Percentiles rank a stretch among this genome's conserved stretches.
Conservation (phyloP, 78 protist genomes). For the Thecamonas trahens region DNA sequence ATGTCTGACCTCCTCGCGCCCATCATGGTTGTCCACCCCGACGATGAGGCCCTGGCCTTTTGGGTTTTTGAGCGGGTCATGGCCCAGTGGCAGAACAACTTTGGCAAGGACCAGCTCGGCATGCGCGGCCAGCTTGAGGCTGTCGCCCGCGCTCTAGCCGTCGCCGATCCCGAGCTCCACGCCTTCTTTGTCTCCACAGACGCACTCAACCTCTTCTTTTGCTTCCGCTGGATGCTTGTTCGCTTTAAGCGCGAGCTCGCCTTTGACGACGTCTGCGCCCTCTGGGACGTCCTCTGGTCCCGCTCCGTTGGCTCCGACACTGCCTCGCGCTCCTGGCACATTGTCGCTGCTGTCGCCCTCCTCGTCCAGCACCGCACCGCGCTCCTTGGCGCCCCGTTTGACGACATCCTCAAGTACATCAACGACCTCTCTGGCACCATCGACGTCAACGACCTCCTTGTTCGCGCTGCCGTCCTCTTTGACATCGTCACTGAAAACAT, state of each 20-base stretch:
- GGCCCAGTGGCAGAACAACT: constrained; percentile 6
- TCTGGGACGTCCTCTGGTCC: constrained; percentile 44
- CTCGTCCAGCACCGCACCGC: too few species aligned
- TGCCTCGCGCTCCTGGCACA: too few species aligned
- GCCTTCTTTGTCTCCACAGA: background rate
- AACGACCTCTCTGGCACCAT: too few species aligned
- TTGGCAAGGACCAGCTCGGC: constrained; percentile 21
- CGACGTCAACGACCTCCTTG: too few species aligned
- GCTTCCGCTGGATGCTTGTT: constrained; percentile 61
- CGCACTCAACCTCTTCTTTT: constrained; percentile 10
- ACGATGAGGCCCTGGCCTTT: constrained; percentile 48
- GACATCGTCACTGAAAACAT: too few species aligned
- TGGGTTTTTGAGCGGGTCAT: constrained; percentile 38
- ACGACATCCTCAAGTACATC: too few species aligned
- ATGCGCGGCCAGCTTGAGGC: constrained; percentile 20
- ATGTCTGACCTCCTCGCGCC: constrained; percentile 37
- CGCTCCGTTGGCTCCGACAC: too few species aligned
- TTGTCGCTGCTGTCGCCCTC: too few species aligned
- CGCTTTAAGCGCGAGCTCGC: constrained; percentile 47
- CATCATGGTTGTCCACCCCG: constrained; percentile 15
- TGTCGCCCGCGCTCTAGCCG: background rate
- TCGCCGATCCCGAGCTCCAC: background rate
- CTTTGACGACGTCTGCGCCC: background rate
- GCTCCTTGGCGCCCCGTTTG: too few species aligned
- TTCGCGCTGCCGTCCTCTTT: too few species aligned